These are phyloP conservation scores for Lignosus rhinocerotis DNA, from an alignment of 1,284 basidiomycete genomes.

Conservation along the genomic window DNA sequence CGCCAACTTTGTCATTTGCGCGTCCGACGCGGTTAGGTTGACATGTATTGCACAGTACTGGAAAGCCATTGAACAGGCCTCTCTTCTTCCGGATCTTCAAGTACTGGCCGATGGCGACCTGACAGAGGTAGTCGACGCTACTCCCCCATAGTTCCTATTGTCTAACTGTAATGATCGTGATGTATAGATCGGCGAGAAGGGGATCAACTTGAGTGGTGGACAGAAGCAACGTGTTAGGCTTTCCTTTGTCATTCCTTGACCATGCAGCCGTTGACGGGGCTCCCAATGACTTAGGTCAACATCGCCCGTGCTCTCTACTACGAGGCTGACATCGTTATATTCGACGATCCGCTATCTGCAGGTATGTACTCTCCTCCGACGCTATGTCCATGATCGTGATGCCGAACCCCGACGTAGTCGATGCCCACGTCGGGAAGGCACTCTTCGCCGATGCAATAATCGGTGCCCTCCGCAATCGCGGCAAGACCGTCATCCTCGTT, in stretches of 20 bases:
- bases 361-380: slow-evolving; percentile 35
- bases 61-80: slow-evolving; percentile 61
- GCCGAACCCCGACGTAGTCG: slow-evolving; percentile 40
- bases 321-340: slow-evolving; percentile 66
- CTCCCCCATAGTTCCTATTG: background rate
- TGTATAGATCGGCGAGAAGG: slow-evolving; percentile 64
- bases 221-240: slow-evolving; percentile 57
- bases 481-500: slow-evolving; percentile 70
- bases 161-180: background rate
- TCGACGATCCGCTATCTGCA: slow-evolving; percentile 78
- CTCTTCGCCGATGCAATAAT: slow-evolving; percentile 71
- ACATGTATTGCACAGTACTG: slow-evolving; percentile 49
- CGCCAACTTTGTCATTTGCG: background rate
- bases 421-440: slow-evolving; percentile 70
- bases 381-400: background rate
- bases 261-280: background rate
- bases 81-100: slow-evolving; percentile 68
- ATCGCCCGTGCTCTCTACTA: slow-evolving; percentile 76
- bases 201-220: slow-evolving; percentile 61
- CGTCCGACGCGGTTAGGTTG: background rate
- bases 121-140: slow-evolving; percentile 52
- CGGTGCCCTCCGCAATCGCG: slow-evolving; percentile 48
- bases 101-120: slow-evolving; percentile 74
- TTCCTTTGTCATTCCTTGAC: too few species aligned
- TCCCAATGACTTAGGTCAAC: slow-evolving; percentile 46